Evolutionary conservation across 2,329 filamentous ascomycete genomes (phyloP), one percentile per base, ranked within the genome.

Genomic region (Pseudogymnoascus sp.): DNA sequence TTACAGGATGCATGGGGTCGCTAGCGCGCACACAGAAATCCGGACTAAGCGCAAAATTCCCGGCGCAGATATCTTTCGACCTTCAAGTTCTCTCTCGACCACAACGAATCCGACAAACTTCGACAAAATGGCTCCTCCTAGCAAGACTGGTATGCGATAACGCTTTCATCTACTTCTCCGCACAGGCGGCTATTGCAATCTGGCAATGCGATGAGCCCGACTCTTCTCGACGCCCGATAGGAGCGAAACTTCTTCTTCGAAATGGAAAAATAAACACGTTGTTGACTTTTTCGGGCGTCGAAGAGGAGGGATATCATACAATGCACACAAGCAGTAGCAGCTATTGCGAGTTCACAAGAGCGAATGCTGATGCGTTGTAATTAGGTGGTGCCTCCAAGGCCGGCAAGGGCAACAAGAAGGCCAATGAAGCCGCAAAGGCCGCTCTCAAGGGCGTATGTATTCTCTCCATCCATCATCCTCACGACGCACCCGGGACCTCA

Each of bases 341-440:
- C 85, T 83, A 84, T 88, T 88, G 85, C 85, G 85, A 87, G 85
- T 88, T 87, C 84, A 70, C 75, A 80, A 85, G 84, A 79, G 85
- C 85, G 84, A 86, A 85, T 88, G 85, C 84, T 88, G 84, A 87
- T 87, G 82, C 80, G 75, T 78, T 73, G 79, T 77, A 71, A 75
- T 72, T 71, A 87, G 84, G 81, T 79, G 79, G 77, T 72, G 77
- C 78, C 74, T 76, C 75, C 67, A 78, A 79, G 73, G 79, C 78
- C 73, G 75, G 81, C 71, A 86, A 85, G 80, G 83, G 83, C 75
- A 76, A 81, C 78, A 94, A 94, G 85, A 88, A 96, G 86, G 94
- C 94, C 81, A 89, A 87, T 75, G 87, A 88, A 77, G 94, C 94
- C 78, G 90, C 94, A 75, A 97, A 99, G 86, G 90, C 94, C 78